Conservation (phyloP, 306 rosid species). For the Vachellia collinsii region DNA sequence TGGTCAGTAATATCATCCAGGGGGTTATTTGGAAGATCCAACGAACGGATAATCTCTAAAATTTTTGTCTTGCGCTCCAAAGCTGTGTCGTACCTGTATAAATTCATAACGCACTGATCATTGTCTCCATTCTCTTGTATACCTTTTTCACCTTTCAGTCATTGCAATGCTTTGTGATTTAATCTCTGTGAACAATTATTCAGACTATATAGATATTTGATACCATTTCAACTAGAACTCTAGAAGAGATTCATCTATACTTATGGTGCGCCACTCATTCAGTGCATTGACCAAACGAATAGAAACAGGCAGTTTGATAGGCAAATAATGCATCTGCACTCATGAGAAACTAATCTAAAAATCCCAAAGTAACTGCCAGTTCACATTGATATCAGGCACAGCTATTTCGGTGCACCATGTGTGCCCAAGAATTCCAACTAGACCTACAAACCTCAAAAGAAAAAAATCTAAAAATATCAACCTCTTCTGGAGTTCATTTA, state of each 20-base stretch:
- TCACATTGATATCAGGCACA: neutral
- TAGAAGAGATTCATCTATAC: slow-evolving; percentile 4
- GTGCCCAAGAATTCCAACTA: neutral
- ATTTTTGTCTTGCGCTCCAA: slow-evolving; percentile 76
- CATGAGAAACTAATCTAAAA: neutral
- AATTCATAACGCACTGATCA: slow-evolving; percentile 38
- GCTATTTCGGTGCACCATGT: neutral
- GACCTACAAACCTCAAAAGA: slow-evolving; percentile 30
- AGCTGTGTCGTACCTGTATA: slow-evolving; percentile 82
- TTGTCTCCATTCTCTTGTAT: neutral
- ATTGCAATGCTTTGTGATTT: neutral
- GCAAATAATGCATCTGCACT: neutral
- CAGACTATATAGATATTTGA: slow-evolving; percentile 21
- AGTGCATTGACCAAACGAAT: slow-evolving; percentile 8
- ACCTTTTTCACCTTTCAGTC: neutral
- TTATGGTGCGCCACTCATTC: neutral
- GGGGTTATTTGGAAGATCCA: slow-evolving; percentile 97
- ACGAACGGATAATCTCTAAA: slow-evolving; percentile 73
- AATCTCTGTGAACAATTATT: neutral
- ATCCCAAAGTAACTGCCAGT: neutral
- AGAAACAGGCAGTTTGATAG: neutral
- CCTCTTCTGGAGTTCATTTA: slow-evolving; percentile 81
- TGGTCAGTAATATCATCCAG: slow-evolving; percentile 96
- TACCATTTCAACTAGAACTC: slow-evolving; percentile 14
- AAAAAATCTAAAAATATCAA: slow-evolving; percentile 33